Conservation (phyloP, 768 basidiomycete genomes). For the Daedaleopsis nitida region DNA sequence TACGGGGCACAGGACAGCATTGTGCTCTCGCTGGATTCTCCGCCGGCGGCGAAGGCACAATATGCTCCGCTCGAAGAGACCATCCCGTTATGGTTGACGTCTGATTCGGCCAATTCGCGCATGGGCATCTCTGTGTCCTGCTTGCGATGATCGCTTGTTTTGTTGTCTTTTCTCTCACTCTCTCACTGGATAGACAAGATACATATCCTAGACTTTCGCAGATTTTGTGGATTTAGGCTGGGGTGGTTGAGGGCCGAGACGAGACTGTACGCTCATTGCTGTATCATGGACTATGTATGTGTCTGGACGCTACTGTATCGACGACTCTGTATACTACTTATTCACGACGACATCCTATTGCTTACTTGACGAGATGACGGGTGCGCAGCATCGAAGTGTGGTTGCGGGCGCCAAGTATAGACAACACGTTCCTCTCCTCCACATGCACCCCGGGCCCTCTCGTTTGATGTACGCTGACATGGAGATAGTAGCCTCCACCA, state of each 20-base stretch:
- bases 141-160: neutral
- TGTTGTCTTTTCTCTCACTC: neutral
- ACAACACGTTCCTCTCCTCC: slow-evolving; percentile 13
- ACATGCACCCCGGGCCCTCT: slow-evolving; percentile 16
- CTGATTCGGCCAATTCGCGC: slow-evolving; percentile 23
- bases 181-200: no score
- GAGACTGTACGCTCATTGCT: neutral
- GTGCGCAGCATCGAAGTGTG: neutral
- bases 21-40: slow-evolving; percentile 25
- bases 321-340: neutral
- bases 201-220: neutral
- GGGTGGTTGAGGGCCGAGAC: neutral
- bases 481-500: no score
- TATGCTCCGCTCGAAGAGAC: slow-evolving; percentile 23
- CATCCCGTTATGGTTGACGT: slow-evolving; percentile 28
- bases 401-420: no score
- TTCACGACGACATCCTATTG: neutral
- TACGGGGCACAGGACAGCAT: slow-evolving; percentile 25
- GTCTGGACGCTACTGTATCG: neutral
- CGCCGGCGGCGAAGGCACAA: slow-evolving; percentile 11
- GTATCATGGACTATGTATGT: neutral
- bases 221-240: neutral
- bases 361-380: no score
- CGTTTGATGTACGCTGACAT: slow-evolving; percentile 4
- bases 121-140: slow-evolving; percentile 11